A percentile compares a stretch with the other conserved stretches of the same genome.
These are phyloP conservation scores for Lactarius quietus DNA, from an alignment of 768 basidiomycete genomes.

Conservation along the genomic window DNA sequence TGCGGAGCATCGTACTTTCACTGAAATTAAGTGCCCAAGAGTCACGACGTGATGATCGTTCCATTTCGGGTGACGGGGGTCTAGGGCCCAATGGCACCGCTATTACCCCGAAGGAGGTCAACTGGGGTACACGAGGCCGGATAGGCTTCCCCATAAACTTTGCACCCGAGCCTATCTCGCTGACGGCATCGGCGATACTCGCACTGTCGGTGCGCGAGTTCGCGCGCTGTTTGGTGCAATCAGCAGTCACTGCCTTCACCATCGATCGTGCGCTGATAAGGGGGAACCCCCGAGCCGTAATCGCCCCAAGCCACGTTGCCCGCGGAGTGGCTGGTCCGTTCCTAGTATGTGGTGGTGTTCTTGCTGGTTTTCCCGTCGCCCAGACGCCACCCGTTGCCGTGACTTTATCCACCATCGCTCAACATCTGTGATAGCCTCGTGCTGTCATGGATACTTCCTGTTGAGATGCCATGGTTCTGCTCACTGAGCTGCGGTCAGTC, in stretches of 20 bases:
- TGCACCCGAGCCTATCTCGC: not conserved
- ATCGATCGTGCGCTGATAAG: conserved; percentile 1
- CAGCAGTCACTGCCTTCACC: conserved; percentile 11
- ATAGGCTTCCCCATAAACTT: not conserved
- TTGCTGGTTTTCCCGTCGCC: not conserved
- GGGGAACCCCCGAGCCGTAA: not conserved
- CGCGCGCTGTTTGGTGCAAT: conserved; percentile 9
- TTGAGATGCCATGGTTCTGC: not conserved
- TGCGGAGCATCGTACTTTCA: conserved; percentile 20
- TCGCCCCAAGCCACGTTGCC: conserved; percentile 19
- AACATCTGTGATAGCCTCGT: not conserved
- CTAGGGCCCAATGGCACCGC: conserved; percentile 5
- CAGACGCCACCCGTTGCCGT: conserved; percentile 1
- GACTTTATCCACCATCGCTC: conserved; percentile 13
- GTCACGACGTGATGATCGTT: not conserved
- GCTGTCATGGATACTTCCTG: conserved; percentile 12
- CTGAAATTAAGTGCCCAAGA: conserved; percentile 12
- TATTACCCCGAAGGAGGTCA: not conserved
- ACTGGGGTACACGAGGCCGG: not conserved
- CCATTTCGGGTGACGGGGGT: conserved; percentile 6
- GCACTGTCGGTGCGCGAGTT: conserved; percentile 21
- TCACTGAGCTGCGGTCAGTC: not conserved
- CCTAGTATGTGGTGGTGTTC: conserved; percentile 12
- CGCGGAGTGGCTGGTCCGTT: conserved; percentile 10
- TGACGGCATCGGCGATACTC: conserved; percentile 18